Percentiles rank a stretch among this genome's conserved stretches.
Evolutionary conservation across 1,284 basidiomycete genomes (phyloP).

Genomic region (Leccinum fallax): DNA sequence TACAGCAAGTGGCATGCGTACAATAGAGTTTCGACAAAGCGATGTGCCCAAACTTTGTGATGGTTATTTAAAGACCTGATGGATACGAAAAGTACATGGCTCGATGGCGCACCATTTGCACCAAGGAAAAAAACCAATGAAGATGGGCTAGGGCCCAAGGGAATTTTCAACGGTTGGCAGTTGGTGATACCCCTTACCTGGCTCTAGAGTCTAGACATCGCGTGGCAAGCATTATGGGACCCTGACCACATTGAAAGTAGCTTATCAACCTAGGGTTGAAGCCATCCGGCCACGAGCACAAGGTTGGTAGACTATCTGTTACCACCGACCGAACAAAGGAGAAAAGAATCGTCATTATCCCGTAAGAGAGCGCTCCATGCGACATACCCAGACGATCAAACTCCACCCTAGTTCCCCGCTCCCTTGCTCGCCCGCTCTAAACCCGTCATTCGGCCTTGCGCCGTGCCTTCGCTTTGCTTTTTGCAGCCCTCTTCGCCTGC

Average conservation of each 20-base stretch:
- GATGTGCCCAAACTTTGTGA: neutral
- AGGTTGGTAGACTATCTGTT: neutral
- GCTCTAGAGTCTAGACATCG: neutral
- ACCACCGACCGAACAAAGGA: neutral
- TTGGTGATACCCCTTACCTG: neutral
- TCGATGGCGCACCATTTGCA: neutral
- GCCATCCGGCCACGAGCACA: neutral
- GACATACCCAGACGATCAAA: constrained; percentile 19
- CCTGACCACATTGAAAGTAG: neutral
- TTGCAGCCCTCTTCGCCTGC: constrained; percentile 43
- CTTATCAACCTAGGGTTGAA: neutral
- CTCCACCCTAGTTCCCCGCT: neutral
- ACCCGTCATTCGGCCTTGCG: constrained; percentile 23
- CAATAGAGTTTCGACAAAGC: neutral
- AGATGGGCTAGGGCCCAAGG: neutral
- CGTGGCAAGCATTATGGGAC: neutral
- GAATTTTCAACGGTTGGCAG: neutral
- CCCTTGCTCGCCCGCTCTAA: neutral
- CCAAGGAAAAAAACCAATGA: neutral
- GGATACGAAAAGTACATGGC: neutral
- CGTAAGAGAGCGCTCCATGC: constrained; percentile 5
- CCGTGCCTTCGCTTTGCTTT: constrained; percentile 30
- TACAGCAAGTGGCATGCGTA: neutral
- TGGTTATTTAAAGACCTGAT: neutral
- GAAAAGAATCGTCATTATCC: constrained; percentile 4